Conservation (phyloP, 1,284 basidiomycete genomes). For the Malassezia obtusa region DNA sequence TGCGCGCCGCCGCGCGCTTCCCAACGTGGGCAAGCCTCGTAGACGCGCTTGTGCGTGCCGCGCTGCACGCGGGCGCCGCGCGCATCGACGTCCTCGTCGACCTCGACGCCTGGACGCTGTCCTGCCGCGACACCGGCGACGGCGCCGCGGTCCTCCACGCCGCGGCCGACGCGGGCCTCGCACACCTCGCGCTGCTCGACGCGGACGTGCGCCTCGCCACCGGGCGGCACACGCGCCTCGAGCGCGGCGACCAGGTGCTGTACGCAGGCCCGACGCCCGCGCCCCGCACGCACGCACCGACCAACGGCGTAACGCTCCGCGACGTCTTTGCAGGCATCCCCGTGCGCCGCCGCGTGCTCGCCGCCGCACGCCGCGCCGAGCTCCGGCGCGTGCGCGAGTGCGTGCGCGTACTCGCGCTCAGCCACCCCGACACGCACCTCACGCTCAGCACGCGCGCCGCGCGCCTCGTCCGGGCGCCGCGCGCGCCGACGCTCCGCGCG, state of each 20-base stretch:
- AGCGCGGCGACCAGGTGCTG: conserved; percentile 2
- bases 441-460: neutral
- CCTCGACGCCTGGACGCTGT: neutral
- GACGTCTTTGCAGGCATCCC: neutral
- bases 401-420: neutral
- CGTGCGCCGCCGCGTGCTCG: neutral
- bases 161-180: neutral
- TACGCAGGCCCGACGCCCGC: neutral
- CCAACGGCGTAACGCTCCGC: neutral
- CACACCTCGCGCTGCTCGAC: conserved; percentile 1
- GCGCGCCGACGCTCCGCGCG: neutral
- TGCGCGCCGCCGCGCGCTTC: neutral
- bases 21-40: neutral
- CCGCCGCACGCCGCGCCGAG: neutral
- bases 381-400: neutral
- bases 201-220: neutral
- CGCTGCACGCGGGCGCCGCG: neutral
- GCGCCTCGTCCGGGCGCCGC: neutral
- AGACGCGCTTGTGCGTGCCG: neutral
- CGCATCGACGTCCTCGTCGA: conserved; percentile 1
- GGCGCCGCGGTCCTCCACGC: neutral
- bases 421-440: neutral
- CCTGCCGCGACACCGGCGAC: neutral
- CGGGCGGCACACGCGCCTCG: neutral
- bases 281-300: neutral